These are phyloP conservation scores for Pythium aristosporum DNA, from an alignment of 352 stramenopile genomes.

Conservation along the genomic window DNA sequence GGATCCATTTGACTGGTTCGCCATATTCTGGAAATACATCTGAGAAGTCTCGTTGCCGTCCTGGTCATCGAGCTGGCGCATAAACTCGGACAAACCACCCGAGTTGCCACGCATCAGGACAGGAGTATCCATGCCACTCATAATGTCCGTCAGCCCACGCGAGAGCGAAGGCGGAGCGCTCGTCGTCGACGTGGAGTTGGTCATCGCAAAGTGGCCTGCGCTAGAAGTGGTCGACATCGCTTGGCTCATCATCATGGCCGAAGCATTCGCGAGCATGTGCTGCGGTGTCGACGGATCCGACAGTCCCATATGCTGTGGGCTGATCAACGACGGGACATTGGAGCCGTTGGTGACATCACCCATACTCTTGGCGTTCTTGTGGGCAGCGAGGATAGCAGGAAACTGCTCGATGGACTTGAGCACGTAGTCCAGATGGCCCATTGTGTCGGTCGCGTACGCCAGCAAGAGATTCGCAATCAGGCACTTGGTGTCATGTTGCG, in stretches of 20 bases:
- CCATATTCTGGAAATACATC: slow-evolving; percentile 63
- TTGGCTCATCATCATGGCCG: slow-evolving; percentile 72
- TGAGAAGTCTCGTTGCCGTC: slow-evolving; percentile 47
- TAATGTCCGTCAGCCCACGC: slow-evolving; percentile 56
- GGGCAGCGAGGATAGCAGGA: slow-evolving; percentile 56
- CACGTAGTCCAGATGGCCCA: slow-evolving; percentile 72
- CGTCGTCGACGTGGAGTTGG: slow-evolving; percentile 35
- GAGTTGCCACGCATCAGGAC: slow-evolving; percentile 76
- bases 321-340: slow-evolving; percentile 20
- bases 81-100: slow-evolving; percentile 73
- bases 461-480: slow-evolving; percentile 81
- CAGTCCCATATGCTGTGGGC: slow-evolving; percentile 38
- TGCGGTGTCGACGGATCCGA: slow-evolving; percentile 34
- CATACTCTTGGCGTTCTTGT: slow-evolving; percentile 48
- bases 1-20: slow-evolving; percentile 27
- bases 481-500: slow-evolving; percentile 82
- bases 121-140: slow-evolving; percentile 72
- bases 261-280: slow-evolving; percentile 47
- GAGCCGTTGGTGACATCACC: slow-evolving; percentile 3
- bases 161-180: slow-evolving; percentile 33
- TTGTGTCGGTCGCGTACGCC: slow-evolving; percentile 78
- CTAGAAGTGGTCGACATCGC: slow-evolving; percentile 39
- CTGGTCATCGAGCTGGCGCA: slow-evolving; percentile 73
- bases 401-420: slow-evolving; percentile 79
- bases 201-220: slow-evolving; percentile 59